Base-by-base conservation (phyloP, 768 basidiomycete species). In the Pholiota conissans region DNA sequence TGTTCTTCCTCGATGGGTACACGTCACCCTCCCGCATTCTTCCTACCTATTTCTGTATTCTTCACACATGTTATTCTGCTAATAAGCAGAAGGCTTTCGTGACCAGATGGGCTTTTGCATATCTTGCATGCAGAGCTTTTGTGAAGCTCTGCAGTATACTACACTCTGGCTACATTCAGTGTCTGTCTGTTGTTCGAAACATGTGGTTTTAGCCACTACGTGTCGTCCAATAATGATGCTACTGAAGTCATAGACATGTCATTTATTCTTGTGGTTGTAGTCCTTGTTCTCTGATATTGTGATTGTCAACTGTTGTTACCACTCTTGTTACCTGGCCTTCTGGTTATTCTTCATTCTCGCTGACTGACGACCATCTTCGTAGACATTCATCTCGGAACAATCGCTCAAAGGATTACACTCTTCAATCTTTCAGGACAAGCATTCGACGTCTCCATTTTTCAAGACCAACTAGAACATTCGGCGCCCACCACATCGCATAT, bases 21-120 rank as follows among this genome's bases (percentile, higher is more conserved):
- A 52, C 50, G 50, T 52, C 50, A 52, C 50, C 49, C 9, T 52
- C 26, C 22, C 35, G 50, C 22, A 35, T 52, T 52, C 28, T 52
- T 52, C 35, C 50, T 52, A 52, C 22, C 24, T 49, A 45, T 45
- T 45, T 10, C 24, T 45, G 42, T 22, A n/a, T 18, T 7, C 49
- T 30, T 34, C 49, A 49, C 49, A 30, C 29, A 22, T 52, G 50
- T 34, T 39, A 52, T 39, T 24, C 14, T 39, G 32, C 29, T 49
- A 30, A 49, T 34, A 49, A 34, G 24, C 28, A 49, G 32, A 34
- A 30, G 49, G 18, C n/a, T 11, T 49, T 5, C 35, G 26, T 52
- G 35, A 14, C 35, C 24, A 39, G 22, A 39, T 35, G 35, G 3
- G 3, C 24, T 35, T 37, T 16, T 9, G 20, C 16, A 9, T 32